These are phyloP conservation scores for Metarhizium guizhouense DNA, from an alignment of 2,329 filamentous ascomycete genomes.

Conservation along the genomic window DNA sequence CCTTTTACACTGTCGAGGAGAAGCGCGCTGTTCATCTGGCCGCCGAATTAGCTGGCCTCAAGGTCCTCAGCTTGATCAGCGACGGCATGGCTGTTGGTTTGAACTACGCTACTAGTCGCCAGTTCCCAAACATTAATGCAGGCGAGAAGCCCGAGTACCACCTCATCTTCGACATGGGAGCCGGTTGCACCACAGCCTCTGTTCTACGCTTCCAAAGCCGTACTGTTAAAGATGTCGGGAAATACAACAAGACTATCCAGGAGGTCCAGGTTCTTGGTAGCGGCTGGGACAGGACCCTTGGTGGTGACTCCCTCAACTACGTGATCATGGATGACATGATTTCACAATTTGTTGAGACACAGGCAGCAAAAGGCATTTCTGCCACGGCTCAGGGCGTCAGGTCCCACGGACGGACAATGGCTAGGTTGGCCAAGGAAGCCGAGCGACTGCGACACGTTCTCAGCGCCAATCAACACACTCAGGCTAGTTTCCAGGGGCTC, in stretches of 20 bases:
- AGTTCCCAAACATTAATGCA: conserved; percentile 76
- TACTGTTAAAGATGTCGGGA: conserved; percentile 82
- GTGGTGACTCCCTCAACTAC: conserved; percentile 81
- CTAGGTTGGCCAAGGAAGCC: conserved; percentile 88
- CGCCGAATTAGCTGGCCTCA: conserved; percentile 79
- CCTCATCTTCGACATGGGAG: conserved; percentile 95
- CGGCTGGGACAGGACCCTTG: conserved; percentile 83
- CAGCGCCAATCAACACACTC: conserved; percentile 82
- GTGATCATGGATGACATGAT: conserved; percentile 88
- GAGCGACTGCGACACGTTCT: conserved; percentile 81
- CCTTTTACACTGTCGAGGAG: conserved; percentile 86
- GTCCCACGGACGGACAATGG: conserved; percentile 72
- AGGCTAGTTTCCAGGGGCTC: conserved; percentile 75
- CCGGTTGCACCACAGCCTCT: conserved; percentile 85
- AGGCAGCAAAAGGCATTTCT: conserved; percentile 55
- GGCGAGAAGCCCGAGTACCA: conserved; percentile 85
- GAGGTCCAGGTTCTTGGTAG: conserved; percentile 83
- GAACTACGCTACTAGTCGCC: conserved; percentile 88
- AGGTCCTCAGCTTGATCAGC: conserved; percentile 74
- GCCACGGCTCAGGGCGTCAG: conserved; percentile 56
- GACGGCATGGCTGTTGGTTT: conserved; percentile 88
- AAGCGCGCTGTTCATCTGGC: conserved; percentile 78
- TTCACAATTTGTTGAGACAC: conserved; percentile 62
- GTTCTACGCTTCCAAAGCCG: conserved; percentile 83
- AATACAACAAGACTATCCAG: conserved; percentile 93